Percentiles rank a stretch among this genome's conserved stretches.
These are phyloP conservation scores for Suillus spraguei DNA, from an alignment of 768 basidiomycete species.

Conservation along the genomic window DNA sequence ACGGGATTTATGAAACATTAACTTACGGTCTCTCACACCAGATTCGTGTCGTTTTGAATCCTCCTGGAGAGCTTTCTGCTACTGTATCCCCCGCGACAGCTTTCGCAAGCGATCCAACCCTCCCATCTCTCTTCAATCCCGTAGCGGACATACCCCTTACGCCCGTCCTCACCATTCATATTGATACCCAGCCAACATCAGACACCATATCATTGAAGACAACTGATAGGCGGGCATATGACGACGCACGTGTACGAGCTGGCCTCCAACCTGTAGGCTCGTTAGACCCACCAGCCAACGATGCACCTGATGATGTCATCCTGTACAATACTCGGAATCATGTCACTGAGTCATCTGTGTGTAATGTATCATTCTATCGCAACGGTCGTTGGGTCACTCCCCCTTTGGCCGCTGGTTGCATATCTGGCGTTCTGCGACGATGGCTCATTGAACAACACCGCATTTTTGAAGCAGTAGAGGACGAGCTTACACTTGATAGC, in stretches of 20 bases:
- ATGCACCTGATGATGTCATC: conserved; percentile 56
- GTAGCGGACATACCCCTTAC: conserved; percentile 36
- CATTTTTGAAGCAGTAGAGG: conserved; percentile 52
- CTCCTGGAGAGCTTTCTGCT: conserved; percentile 41
- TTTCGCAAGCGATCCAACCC: conserved; percentile 43
- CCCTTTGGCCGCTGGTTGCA: conserved; percentile 58
- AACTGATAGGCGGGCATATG: conserved; percentile 60
- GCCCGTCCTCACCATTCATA: conserved; percentile 47
- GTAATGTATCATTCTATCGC: conserved; percentile 71
- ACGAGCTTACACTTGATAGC: conserved; percentile 42
- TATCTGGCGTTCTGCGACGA: conserved; percentile 70
- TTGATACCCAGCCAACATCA: conserved; percentile 59
- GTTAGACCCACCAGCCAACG: conserved; percentile 1
- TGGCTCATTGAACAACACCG: conserved; percentile 65
- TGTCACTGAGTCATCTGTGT: conserved; percentile 69
- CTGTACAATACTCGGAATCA: conserved; percentile 53
- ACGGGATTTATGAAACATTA: not conserved
- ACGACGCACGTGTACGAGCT: conserved; percentile 61
- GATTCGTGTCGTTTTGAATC: conserved; percentile 55
- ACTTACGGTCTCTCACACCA: conserved; percentile 25
- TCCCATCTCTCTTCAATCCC: conserved; percentile 39
- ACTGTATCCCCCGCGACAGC: conserved; percentile 34
- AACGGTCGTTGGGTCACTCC: conserved; percentile 67
- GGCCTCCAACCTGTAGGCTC: conserved; percentile 39
- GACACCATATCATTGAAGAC: conserved; percentile 68